phyloP scores from a whole-genome alignment of 2,329 filamentous ascomycete species.

The Alternaria tenuissima region DNA sequence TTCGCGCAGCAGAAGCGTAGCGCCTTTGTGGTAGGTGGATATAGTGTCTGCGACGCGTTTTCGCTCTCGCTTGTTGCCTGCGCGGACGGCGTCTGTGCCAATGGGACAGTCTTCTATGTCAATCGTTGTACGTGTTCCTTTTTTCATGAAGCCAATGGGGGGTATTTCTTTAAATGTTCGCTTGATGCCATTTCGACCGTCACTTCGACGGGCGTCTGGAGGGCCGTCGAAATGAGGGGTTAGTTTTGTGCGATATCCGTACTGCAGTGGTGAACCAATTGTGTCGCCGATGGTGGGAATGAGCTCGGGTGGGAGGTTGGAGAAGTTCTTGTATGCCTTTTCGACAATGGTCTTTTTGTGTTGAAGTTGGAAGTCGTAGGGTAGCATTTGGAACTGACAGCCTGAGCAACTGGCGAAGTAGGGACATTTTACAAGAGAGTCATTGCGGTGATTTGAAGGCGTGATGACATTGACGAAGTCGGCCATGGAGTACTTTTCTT shows the following conservation, averaged over 20 bases:
- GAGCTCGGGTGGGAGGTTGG: constrained; percentile 76
- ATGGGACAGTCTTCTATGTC: constrained; percentile 99
- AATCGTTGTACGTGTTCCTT: constrained; percentile 79
- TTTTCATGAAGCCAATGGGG: constrained; percentile 88
- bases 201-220: constrained; percentile 58
- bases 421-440: constrained; percentile 77
- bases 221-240: constrained; percentile 95
- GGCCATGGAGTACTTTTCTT: constrained; percentile 75
- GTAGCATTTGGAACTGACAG: constrained; percentile 97
- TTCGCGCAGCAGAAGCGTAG: constrained; percentile 88
- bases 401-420: constrained; percentile 89
- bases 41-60: constrained; percentile 75
- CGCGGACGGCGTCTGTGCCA: constrained; percentile 82
- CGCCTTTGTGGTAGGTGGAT: constrained; percentile 77
- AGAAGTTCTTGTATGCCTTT: constrained; percentile 92
- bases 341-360: constrained; percentile 88
- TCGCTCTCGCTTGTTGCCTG: constrained; percentile 82
- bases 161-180: constrained; percentile 71
- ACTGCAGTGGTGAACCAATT: constrained; percentile 88
- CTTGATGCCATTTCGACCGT: constrained; percentile 61
- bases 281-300: constrained; percentile 83
- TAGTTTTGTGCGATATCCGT: constrained; percentile 94
- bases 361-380: constrained; percentile 82
- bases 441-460: constrained; percentile 78
- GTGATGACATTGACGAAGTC: constrained; percentile 82